phyloP scores from a whole-genome alignment of 1,284 basidiomycete genomes.

The Puccinia triticina region DNA sequence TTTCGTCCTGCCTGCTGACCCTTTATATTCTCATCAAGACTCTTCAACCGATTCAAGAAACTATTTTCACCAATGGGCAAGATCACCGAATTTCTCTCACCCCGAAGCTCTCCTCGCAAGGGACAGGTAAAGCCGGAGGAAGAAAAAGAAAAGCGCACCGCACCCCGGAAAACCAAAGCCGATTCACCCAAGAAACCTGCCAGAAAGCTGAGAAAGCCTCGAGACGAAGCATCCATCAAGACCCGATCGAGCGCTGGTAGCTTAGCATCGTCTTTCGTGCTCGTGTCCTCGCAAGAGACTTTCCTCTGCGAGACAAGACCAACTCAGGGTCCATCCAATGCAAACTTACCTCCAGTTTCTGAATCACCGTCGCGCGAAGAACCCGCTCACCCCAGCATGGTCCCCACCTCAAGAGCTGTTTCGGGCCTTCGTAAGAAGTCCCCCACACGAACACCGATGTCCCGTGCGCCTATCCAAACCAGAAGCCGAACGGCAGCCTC shows the following conservation, averaged over 20 bases:
- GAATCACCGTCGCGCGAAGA: not conserved
- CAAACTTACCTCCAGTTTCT: not conserved
- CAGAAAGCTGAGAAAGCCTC: not conserved
- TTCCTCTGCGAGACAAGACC: constrained; percentile 7
- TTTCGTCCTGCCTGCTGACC: not conserved
- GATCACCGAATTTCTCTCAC: not conserved
- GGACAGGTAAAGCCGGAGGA: not conserved
- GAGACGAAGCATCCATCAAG: not conserved
- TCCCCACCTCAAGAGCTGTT: not conserved
- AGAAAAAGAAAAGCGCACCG: not conserved
- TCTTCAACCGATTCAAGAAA: not conserved
- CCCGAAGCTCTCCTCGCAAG: not conserved
- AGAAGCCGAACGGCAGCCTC: not conserved
- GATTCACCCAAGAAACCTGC: not conserved
- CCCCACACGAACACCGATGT: not conserved
- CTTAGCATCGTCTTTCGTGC: not conserved
- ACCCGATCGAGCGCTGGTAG: not conserved
- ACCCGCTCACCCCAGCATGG: not conserved
- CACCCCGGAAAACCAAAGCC: not conserved
- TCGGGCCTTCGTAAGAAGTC: not conserved
- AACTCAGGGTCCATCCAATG: not conserved
- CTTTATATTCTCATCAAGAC: not conserved
- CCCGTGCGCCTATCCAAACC: not conserved
- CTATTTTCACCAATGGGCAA: not conserved
- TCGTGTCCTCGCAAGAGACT: constrained; percentile 1